Evolutionary conservation across 75 land plant species (phyloP), one percentile per base, ranked within the genome.

Genomic region (Pinus tabuliformis): DNA sequence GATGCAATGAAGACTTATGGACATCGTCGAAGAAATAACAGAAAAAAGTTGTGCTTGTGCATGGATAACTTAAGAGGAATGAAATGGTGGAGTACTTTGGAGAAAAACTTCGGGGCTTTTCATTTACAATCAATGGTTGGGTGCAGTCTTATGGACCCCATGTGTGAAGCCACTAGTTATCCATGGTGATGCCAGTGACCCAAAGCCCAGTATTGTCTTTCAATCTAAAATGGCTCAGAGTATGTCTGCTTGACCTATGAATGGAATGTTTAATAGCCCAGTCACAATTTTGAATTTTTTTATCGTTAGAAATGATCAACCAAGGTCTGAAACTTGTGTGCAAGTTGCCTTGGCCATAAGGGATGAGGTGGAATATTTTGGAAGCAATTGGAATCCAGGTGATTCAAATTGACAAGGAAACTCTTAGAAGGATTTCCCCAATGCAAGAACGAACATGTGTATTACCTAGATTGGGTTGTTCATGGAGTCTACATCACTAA

Each of bases 251-350:
- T 88, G 91, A 36, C 93, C 91, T 56, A 90, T 93, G 95, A 93
- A 93, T 87, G 95, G 94, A 78, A 93, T 93, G 96, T 79, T 93
- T 74, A 93, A 94, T 13, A 94, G 96, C 13, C 96, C 96, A 18
- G 96, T 93, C 5, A 91, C 96, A 30, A 93, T 93, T 93, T 84
- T 93, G 68, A 93, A 93, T 84, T 93, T 93, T 93, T 93, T 93
- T 57, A 90, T 93, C 75, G 91, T 93, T 49, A 82, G 30, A 93
- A 77, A 85, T 87, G 94, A 93, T 58, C 96, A 91, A 70, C 96
- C 96, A 30, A 89, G 94, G 92, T 84, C 70, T 30, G 87, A 90
- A 76, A 93, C 93, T 0, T 90, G 90, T 78, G 81, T 86, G 62
- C 95, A 93, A 76, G 88, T 93, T 90, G 89, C 93, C 24, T 78